Conservation (phyloP, 352 stramenopile species). For the Pythium phragmiticola region DNA sequence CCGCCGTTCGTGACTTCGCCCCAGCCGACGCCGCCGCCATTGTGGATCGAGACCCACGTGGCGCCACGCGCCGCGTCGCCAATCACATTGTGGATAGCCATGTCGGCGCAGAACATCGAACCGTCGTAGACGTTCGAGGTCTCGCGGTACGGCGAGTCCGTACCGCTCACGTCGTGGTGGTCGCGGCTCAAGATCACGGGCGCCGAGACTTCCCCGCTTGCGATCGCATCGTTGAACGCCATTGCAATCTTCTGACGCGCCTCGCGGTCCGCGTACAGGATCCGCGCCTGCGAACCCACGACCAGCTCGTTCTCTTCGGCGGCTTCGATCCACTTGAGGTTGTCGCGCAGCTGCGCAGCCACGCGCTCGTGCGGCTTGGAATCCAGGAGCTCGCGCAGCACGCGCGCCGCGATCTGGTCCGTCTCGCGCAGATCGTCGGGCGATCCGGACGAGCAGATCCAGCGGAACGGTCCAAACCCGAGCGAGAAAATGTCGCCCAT, state of each 20-base stretch:
- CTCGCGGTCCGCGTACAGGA: conserved; percentile 85
- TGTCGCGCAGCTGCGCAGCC: conserved; percentile 77
- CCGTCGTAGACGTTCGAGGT: conserved; percentile 88
- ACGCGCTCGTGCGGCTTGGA: conserved; percentile 50
- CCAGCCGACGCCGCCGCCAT: conserved; percentile 87
- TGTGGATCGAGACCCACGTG: conserved; percentile 89
- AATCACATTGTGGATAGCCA: conserved; percentile 90
- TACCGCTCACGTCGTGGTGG: conserved; percentile 89
- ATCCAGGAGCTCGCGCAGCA: conserved; percentile 65
- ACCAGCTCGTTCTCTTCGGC: conserved; percentile 85
- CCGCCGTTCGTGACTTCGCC: conserved; percentile 88
- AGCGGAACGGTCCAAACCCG: conserved; percentile 88
- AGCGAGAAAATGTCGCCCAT: conserved; percentile 92
- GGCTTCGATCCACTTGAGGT: conserved; percentile 84
- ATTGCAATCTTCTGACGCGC: conserved; percentile 72
- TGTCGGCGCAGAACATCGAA: conserved; percentile 85
- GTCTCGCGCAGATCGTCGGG: conserved; percentile 72
- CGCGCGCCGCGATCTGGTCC: conserved; percentile 67
- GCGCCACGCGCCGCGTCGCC: conserved; percentile 80
- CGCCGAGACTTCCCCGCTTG: conserved; percentile 54
- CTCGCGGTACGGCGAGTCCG: conserved; percentile 87
- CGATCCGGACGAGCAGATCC: conserved; percentile 78
- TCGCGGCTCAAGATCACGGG: conserved; percentile 84
- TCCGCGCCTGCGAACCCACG: conserved; percentile 86
- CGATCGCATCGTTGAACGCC: conserved; percentile 85